phyloP scores from a whole-genome alignment of 2,329 filamentous ascomycete genomes.

The Claviceps sp. region DNA sequence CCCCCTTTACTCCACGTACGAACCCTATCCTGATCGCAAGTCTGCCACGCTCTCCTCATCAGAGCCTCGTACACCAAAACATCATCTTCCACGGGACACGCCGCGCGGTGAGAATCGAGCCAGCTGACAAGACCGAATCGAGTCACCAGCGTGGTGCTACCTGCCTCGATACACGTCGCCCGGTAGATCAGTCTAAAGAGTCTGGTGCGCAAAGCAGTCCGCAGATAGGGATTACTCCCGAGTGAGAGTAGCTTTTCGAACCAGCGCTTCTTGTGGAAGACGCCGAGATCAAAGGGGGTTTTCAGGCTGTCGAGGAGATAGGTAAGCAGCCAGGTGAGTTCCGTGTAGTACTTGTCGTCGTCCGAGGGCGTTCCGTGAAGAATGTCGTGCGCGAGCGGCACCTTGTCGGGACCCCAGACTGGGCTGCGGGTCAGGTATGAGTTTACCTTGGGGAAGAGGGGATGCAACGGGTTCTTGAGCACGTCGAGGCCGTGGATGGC shows the following conservation, averaged over 20 bases:
- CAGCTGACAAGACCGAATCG: conserved; percentile 62
- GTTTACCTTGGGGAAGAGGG: conserved; percentile 78
- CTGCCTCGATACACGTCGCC: conserved; percentile 52
- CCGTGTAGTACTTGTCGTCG: conserved; percentile 59
- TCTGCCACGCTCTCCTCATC: conserved; percentile 45
- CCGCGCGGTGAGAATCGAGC: conserved; percentile 49
- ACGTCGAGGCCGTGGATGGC: conserved; percentile 57
- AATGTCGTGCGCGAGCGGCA: conserved; percentile 55
- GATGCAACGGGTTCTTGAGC: conserved; percentile 63
- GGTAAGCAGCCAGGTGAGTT: conserved; percentile 61
- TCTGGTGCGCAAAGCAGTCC: conserved; percentile 44
- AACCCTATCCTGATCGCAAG: conserved; percentile 53
- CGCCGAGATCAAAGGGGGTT: conserved; percentile 42
- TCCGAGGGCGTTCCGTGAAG: conserved; percentile 53
- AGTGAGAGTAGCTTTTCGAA: conserved; percentile 65
- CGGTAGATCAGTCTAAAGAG: conserved; percentile 50
- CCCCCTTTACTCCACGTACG: conserved; percentile 50
- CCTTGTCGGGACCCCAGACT: conserved; percentile 58
- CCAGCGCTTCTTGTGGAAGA: conserved; percentile 48
- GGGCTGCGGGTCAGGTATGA: conserved; percentile 68
- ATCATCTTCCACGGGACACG: conserved; percentile 28
- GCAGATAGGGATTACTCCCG: conserved; percentile 53
- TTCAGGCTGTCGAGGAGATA: conserved; percentile 58
- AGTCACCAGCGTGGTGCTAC: conserved; percentile 69
- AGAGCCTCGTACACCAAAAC: conserved; percentile 38